Base-by-base conservation (phyloP, 139 green algal species). In the Desmodesmus armatus region DNA sequence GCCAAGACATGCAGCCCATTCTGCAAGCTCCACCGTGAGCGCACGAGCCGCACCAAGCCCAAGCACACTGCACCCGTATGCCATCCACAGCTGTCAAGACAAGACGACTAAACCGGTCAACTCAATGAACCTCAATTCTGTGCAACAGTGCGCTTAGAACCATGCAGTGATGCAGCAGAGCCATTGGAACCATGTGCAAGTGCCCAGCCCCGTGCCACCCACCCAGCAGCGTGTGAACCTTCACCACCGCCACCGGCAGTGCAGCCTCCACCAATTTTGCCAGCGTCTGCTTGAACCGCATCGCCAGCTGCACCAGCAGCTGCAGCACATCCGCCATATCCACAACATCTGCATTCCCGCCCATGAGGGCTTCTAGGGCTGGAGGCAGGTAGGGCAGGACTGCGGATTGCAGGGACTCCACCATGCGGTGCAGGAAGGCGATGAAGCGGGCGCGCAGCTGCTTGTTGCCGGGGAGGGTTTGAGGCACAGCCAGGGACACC, bases 361-460 rank as follows among this genome's bases (percentile, higher is more conserved):
- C 49, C 80, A 86, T 86, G 21, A 82, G 82, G 0, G 58, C 82
- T 80, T 94, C 85, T 39, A 98, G 85, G 2, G 92, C 89, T 19
- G 78, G 27, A 0, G 92, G 89, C 55, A 96, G 85, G 77, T 87
- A 90, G 2, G 90, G 91, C 84, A 97, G 83, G 27, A 96, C 65
- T 43, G 39, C 58, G 0, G 60, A 17, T 44, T 80, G 62, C 27
- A 98, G 87, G 63, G 85, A 92, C 87, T 98, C 96, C 58, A 98
- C 95, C 88, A 98, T 87, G 37, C 96, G 91, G 90, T 98, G 95
- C 31, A 98, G 66, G 44, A 95, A 93, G 31, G 85, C 90, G 40
- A 98, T 94, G 87, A 97, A 94, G 67, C 95, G 91, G 6, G 82
- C 84, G 6, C 93, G 88, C 40, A 98, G 89, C 76, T 89, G 75